These are phyloP conservation scores for Podospora tetraspora DNA, from an alignment of 495 filamentous ascomycete genomes.

Conservation along the genomic window DNA sequence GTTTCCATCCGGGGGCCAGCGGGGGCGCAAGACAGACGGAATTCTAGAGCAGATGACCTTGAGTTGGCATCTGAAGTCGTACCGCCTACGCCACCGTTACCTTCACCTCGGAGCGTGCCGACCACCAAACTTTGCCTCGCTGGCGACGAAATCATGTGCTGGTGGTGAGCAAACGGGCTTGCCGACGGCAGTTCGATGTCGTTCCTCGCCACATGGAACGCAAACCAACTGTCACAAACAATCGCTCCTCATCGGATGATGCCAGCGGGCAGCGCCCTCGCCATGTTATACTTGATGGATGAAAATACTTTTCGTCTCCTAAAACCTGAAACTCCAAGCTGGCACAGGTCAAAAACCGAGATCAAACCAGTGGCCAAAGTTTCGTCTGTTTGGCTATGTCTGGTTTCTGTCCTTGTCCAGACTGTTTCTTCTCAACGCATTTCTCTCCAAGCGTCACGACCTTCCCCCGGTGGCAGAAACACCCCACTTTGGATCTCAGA, in stretches of 20 bases:
- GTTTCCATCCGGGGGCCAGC: not conserved
- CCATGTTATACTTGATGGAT: not conserved
- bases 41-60: not conserved
- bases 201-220: not conserved
- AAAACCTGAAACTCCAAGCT: not conserved
- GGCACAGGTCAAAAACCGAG: not conserved
- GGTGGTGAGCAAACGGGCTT: not conserved
- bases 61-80: not conserved
- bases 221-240: not conserved
- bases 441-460: no score
- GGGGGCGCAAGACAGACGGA: not conserved
- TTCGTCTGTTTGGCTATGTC: no score
- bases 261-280: no score
- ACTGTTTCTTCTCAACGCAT: not conserved
- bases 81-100: not conserved
- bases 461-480: not conserved
- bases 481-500: not conserved
- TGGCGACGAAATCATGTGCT: not conserved
- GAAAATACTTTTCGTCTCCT: not conserved
- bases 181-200: not conserved
- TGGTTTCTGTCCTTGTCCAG: not conserved
- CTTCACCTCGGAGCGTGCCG: not conserved
- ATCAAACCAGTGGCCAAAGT: not conserved
- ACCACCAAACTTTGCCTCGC: not conserved
- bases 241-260: no score